Percentiles rank a stretch among this genome's conserved stretches.
These are phyloP conservation scores for Penicillium lividum DNA, from an alignment of 495 filamentous ascomycete species.

Conservation along the genomic window DNA sequence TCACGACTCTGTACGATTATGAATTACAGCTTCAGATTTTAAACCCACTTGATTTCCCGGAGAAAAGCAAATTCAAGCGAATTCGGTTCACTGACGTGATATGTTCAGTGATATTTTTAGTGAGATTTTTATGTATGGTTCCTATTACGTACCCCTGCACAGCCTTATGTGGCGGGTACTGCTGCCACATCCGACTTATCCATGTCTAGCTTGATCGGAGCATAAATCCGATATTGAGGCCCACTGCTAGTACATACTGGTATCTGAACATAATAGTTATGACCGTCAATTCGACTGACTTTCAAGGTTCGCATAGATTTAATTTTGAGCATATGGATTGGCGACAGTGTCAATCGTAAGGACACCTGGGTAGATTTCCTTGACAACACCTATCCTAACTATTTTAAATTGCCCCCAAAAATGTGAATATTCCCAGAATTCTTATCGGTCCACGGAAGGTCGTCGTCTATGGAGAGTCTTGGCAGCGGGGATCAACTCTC, in stretches of 20 bases:
- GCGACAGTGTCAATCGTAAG: too few species aligned
- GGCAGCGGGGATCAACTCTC: slow-evolving; percentile 4
- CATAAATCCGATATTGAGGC: not conserved
- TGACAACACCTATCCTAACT: too few species aligned
- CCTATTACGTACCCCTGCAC: slow-evolving; percentile 9
- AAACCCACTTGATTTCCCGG: not conserved
- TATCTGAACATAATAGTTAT: not conserved
- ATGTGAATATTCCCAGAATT: not conserved
- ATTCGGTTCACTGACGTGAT: not conserved
- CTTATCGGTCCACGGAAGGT: not conserved
- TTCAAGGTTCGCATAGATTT: too few species aligned
- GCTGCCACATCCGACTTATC: slow-evolving; percentile 3
- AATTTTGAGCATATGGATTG: too few species aligned
- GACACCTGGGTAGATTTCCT: too few species aligned
- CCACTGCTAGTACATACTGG: not conserved
- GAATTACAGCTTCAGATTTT: not conserved
- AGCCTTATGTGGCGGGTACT: slow-evolving; percentile 4
- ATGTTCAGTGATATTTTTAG: not conserved
- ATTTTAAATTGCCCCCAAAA: not conserved
- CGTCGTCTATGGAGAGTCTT: slow-evolving; percentile 1
- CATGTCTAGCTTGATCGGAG: not conserved
- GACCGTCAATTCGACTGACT: too few species aligned
- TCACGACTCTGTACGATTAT: not conserved
- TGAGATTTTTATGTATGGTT: not conserved
- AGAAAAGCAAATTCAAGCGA: not conserved